Conservation (phyloP, 768 basidiomycete species). For the Lactarius vividus region DNA sequence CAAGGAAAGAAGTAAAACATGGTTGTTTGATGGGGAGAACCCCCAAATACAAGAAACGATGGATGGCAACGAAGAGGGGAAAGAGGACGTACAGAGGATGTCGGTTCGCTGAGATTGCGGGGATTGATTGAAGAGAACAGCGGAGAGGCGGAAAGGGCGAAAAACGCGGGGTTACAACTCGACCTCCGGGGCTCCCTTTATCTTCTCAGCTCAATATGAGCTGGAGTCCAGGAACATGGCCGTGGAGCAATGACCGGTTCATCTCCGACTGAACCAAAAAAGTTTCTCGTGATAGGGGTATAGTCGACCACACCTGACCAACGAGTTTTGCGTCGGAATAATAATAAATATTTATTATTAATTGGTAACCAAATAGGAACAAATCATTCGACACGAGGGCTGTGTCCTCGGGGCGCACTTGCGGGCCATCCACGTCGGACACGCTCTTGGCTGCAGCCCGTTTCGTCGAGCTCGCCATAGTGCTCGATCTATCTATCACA, state of each 20-base stretch:
- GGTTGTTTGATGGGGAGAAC: neutral
- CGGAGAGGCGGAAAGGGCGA: conserved; percentile 29
- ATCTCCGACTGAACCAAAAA: conserved; percentile 18
- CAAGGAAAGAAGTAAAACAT: neutral
- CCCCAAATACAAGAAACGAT: neutral
- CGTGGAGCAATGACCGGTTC: neutral
- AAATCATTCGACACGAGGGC: conserved; percentile 22
- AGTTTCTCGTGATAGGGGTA: conserved; percentile 16
- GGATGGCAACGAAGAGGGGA: conserved; percentile 3
- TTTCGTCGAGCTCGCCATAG: conserved; percentile 27
- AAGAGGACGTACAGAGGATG: conserved; percentile 22
- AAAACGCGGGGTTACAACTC: conserved; percentile 29
- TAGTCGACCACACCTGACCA: neutral
- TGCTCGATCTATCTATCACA: conserved; percentile 25
- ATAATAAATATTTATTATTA: neutral
- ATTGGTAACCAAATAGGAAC: conserved; percentile 12
- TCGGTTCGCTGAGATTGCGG: conserved; percentile 29
- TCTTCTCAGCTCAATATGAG: conserved; percentile 9
- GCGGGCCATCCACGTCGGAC: conserved; percentile 19
- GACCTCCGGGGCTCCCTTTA: conserved; percentile 24
- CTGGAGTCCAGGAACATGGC: neutral
- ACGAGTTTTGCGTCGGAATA: neutral
- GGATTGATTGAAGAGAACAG: conserved; percentile 24
- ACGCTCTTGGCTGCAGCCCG: conserved; percentile 22
- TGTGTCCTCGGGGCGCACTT: conserved; percentile 4